Base-by-base conservation (phyloP, 192 early-diverging fungal genomes). In the Backusella australiensis region DNA sequence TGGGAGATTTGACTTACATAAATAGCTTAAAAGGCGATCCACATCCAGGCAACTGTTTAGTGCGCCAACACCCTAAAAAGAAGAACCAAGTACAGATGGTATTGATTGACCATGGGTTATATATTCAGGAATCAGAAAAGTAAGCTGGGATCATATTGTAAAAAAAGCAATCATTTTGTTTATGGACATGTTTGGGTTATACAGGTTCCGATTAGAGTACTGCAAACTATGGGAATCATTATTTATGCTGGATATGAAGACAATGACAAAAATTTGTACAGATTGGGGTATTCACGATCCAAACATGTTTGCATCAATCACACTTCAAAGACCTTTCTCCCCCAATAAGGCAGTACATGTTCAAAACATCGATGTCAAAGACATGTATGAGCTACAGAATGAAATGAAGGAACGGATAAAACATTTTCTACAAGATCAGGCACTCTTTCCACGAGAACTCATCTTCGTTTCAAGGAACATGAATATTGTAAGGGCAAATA, bases 41-140 rank as follows among this genome's bases (percentile, higher is more conserved):
- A 19, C 94, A 94, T 75, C 91, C 92, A 4, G 93, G 91, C 5
- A 97, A 98, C 82, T 86, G 96, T 52, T 84, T 97, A 0, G 85
- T 97, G 6, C 87, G 95, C 0, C 84, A 81, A 26, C 87, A 94
- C 71, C 94, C 94, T 0, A 34, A 80, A 0, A 78, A 89, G 34
- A 79, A 78, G 14, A 82, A 71, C 2, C 49, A 80, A 23, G 63
- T 81, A 41, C 84, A 87, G 23, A 41, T 89, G 32, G 84, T 88
- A 67, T 80, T 98, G 8, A 84, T 98, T 65, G 97, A 98, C 68
- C 97, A 98, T 81, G 97, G 97, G 5, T 89, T 98, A 19, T 98
- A 96, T 75, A 89, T 97, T 34, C 86, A 91, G 72, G 92, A 92
- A 77, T 90, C 87, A 21, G 83, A 81, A 21, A 71, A 74, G 77